These are phyloP conservation scores for Cardamine chenopodiifolia DNA, from an alignment of 345 rosid species.

Conservation along the genomic window DNA sequence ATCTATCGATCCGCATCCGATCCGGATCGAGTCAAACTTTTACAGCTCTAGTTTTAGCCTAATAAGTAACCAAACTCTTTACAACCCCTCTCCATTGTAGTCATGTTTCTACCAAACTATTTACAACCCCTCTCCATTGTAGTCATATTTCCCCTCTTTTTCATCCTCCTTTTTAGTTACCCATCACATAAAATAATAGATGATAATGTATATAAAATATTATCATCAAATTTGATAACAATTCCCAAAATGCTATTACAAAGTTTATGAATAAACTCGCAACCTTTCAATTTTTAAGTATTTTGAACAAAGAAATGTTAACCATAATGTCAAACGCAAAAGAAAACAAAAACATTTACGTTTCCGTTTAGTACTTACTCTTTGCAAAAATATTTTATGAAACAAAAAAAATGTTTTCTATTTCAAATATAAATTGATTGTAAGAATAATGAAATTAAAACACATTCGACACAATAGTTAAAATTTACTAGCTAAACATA, in stretches of 20 bases:
- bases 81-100: slow-evolving; percentile 11
- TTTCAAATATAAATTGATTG: too few species aligned
- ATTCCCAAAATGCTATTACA: background rate
- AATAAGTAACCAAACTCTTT: slow-evolving; percentile 36
- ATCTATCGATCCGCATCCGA: too few species aligned
- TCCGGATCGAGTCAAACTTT: too few species aligned
- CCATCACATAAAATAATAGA: slow-evolving; percentile 2
- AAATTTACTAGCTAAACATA: background rate
- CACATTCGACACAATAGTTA: too few species aligned
- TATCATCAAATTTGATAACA: background rate
- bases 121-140: slow-evolving; percentile 12
- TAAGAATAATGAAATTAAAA: too few species aligned
- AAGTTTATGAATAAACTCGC: background rate
- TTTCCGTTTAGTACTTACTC: background rate
- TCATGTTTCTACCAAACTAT: slow-evolving; percentile 41
- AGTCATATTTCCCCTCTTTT: slow-evolving; percentile 20
- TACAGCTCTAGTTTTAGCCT: slow-evolving; percentile 33
- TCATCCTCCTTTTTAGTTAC: slow-evolving; percentile 17
- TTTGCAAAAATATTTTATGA: background rate
- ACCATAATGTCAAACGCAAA: background rate
- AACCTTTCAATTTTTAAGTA: background rate
- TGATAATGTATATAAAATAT: background rate
- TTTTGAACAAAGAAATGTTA: background rate
- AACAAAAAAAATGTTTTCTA: background rate
- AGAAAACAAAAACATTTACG: background rate